Evolutionary conservation across 495 filamentous ascomycete genomes (phyloP).

Genomic region (Penicillium pulvis): DNA sequence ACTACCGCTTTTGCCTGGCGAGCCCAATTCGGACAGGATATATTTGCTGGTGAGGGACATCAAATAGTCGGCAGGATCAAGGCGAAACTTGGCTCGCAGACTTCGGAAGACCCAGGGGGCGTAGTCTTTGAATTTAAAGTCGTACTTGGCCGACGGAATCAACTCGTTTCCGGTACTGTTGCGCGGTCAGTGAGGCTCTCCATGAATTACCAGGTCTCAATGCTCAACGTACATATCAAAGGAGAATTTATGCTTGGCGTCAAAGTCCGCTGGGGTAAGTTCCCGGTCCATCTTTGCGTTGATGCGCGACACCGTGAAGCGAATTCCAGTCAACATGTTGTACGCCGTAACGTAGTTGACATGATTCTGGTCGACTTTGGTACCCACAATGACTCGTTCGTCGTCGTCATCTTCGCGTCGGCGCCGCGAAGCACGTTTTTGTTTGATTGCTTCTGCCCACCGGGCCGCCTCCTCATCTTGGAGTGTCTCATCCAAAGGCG

Average conservation of each 20-base stretch:
- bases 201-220: neutral
- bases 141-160: conserved; percentile 97
- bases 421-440: conserved; percentile 81
- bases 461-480: conserved; percentile 88
- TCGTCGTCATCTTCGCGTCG: conserved; percentile 89
- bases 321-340: conserved; percentile 99
- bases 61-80: conserved; percentile 96
- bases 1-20: conserved; percentile 96
- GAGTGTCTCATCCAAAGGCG: conserved; percentile 77
- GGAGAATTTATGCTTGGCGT: conserved; percentile 92
- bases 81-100: conserved; percentile 80
- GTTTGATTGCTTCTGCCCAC: conserved; percentile 90
- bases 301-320: conserved; percentile 92
- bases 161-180: conserved; percentile 90
- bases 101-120: conserved; percentile 98
- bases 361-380: conserved; percentile 96
- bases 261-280: conserved; percentile 86
- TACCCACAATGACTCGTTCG: conserved; percentile 92
- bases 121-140: conserved; percentile 99
- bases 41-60: conserved; percentile 99
- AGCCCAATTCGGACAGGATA: conserved; percentile 95
- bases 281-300: conserved; percentile 95
- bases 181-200: conserved; percentile 22
- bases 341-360: conserved; percentile 98
- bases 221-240: conserved; percentile 81